Base-by-base conservation (phyloP, 2,329 filamentous ascomycete species). In the Teratosphaeria zuluensis region DNA sequence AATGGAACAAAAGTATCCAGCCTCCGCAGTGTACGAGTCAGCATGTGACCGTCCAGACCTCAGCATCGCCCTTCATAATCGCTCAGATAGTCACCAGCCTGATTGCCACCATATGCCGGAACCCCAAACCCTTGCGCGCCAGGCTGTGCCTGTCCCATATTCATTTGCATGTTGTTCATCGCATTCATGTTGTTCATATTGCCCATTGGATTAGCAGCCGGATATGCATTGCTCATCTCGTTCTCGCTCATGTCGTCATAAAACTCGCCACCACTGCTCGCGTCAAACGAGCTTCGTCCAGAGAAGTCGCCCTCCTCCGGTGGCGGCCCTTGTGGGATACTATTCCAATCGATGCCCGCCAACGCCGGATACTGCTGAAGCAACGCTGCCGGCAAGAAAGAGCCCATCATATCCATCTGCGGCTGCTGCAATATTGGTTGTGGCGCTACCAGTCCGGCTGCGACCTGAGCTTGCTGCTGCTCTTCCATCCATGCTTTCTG, bases 291-390 rank as follows among this genome's bases (percentile, higher is more conserved):
- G 63, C 88, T 90, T 56, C 87, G 81, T 0, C 88, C 88, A 66
- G 86, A 89, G n/a, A 88, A 75, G 61, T 90, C 80, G 42, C 16
- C 42, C 19, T 84, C 84, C 11, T 70, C 65, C 0, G 65, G 64
- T 19, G 66, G 65, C 8, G 63, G 62, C 5, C 65, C 79, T n/a
- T 87, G 81, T 51, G 86, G 82, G 70, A 95, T 82, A 56, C 86
- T 82, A 19, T 82, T 81, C 92, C 92, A 97, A 69, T 92, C 92
- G 71, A 97, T 82, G 57, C 86, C 88, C 28, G 92, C 91, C n/a
- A 99, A 77, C 3, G 90, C 92, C 12, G 94, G 94, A 73, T 96
- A 97, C 69, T 97, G 94, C 19, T 89, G 88, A 46, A 97, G 77
- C 55, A 99, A 77, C 1, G 92, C 92, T 3, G 89, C 89, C 1